A percentile compares a stretch with the other conserved stretches of the same genome.
Conservation (phyloP, 768 basidiomycete genomes). For the Mycena galericulata region DNA sequence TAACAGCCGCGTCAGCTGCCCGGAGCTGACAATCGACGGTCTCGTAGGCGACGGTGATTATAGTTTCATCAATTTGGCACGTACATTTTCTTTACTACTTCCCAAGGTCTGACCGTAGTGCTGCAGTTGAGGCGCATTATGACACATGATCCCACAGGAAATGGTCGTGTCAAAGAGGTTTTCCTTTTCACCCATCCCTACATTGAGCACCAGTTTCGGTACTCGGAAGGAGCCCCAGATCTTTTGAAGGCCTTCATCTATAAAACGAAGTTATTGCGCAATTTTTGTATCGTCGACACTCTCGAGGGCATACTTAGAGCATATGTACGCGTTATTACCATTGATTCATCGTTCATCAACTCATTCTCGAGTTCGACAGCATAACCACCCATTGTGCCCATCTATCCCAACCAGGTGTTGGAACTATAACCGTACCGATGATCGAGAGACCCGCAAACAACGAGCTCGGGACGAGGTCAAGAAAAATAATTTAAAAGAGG, state of each 20-base stretch:
- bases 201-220: conserved; percentile 1
- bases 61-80: conserved; percentile 11
- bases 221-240: not conserved
- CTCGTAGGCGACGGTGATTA: conserved; percentile 24
- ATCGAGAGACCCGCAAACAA: not conserved
- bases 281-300: not conserved
- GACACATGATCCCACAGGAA: conserved; percentile 13
- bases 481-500: not conserved
- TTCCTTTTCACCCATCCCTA: conserved; percentile 16
- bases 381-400: not conserved
- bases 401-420: not conserved
- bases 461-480: not conserved
- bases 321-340: not conserved
- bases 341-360: not conserved
- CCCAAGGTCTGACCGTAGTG: no score
- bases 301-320: not conserved
- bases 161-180: conserved; percentile 14
- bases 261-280: not conserved
- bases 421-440: not conserved
- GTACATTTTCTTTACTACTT: not conserved
- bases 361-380: not conserved
- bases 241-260: not conserved
- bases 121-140: not conserved
- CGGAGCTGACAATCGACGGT: conserved; percentile 20
- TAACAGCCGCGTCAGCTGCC: conserved; percentile 17